phyloP scores from a whole-genome alignment of 2,329 filamentous ascomycete species.

The Aschersonia sp. region DNA sequence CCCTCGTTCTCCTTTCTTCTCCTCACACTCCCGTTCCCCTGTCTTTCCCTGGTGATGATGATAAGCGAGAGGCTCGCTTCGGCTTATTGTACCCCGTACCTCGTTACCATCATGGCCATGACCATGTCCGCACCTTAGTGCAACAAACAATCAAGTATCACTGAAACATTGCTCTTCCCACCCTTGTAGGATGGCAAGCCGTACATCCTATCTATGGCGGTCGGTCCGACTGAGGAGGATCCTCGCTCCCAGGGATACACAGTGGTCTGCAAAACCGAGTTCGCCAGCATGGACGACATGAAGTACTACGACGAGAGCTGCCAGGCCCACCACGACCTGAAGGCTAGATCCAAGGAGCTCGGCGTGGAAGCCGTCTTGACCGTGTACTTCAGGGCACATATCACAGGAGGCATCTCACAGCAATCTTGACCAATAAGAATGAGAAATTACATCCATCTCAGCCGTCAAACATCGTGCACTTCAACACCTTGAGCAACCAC shows the following conservation, averaged over 20 bases:
- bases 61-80: neutral
- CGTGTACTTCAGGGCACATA: conserved; percentile 23
- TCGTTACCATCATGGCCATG: too few relatives aligned
- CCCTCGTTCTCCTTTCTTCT: neutral
- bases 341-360: conserved; percentile 18
- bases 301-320: conserved; percentile 50
- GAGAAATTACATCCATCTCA: neutral
- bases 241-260: conserved; percentile 52
- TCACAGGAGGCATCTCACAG: conserved; percentile 9
- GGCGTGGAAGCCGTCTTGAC: conserved; percentile 18
- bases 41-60: neutral
- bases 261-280: conserved; percentile 46
- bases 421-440: neutral
- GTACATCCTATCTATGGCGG: conserved; percentile 48
- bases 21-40: neutral
- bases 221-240: conserved; percentile 39
- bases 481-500: too few relatives aligned
- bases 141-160: too few relatives aligned
- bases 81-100: neutral
- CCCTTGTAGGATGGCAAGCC: conserved; percentile 40
- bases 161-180: neutral
- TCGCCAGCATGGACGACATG: conserved; percentile 52
- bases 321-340: conserved; percentile 26
- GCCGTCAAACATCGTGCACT: too few relatives aligned
- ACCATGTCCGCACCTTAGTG: too few relatives aligned